Evolutionary conservation across 352 stramenopile species (phyloP).

Genomic region (Lagenidium giganteum): DNA sequence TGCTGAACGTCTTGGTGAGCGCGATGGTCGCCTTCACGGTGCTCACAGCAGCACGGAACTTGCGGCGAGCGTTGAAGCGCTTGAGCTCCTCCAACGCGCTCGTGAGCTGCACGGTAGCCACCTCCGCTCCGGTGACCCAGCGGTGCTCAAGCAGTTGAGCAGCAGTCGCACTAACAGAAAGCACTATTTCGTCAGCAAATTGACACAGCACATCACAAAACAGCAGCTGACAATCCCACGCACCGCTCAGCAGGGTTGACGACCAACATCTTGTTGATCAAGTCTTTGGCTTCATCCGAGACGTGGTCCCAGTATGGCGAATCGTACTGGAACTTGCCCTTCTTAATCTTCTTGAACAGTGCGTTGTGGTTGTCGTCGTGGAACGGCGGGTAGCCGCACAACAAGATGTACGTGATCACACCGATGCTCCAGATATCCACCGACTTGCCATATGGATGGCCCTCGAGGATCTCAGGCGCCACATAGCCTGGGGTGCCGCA

Average conservation of each 20-base stretch:
- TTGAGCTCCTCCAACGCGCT: slow-evolving; percentile 89
- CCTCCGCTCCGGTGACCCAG: slow-evolving; percentile 86
- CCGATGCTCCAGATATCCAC: slow-evolving; percentile 91
- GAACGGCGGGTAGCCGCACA: slow-evolving; percentile 86
- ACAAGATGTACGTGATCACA: slow-evolving; percentile 84
- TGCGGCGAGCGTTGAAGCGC: slow-evolving; percentile 93
- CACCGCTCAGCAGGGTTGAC: slow-evolving; percentile 87
- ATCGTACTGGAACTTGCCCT: slow-evolving; percentile 93
- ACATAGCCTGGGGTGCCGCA: slow-evolving; percentile 84
- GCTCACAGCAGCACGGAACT: slow-evolving; percentile 92
- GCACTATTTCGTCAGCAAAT: slow-evolving; percentile 5
- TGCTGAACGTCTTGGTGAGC: slow-evolving; percentile 76
- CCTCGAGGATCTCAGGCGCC: slow-evolving; percentile 77
- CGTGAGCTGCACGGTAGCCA: slow-evolving; percentile 86
- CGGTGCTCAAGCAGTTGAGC: slow-evolving; percentile 83
- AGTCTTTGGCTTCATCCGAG: slow-evolving; percentile 91
- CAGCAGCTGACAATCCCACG: slow-evolving; percentile 1
- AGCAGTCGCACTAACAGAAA: slow-evolving; percentile 55
- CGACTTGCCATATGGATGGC: slow-evolving; percentile 70
- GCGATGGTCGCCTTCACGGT: slow-evolving; percentile 73
- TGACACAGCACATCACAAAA: neutral
- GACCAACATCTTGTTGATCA: slow-evolving; percentile 91
- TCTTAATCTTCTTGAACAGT: slow-evolving; percentile 94
- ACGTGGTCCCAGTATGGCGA: slow-evolving; percentile 95
- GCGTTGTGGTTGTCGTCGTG: slow-evolving; percentile 92